These are phyloP conservation scores for Cystobasidium slooffiae DNA, from an alignment of 1,284 basidiomycete species.

Conservation along the genomic window DNA sequence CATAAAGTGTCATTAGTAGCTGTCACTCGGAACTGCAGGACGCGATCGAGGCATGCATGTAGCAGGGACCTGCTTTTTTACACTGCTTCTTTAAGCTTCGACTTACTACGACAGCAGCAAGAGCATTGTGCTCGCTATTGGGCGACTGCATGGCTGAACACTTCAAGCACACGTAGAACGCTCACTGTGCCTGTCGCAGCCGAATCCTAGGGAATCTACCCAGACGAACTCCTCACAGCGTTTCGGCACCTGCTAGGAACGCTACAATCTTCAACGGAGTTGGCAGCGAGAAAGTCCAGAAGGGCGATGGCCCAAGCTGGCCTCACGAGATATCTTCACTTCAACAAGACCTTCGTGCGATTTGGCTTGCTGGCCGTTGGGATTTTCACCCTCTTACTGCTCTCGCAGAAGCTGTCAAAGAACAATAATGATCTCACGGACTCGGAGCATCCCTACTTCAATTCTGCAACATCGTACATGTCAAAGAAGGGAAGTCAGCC, in stretches of 20 bases:
- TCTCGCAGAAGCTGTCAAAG: constrained; percentile 26
- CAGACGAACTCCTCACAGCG: background rate
- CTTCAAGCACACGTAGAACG: no score
- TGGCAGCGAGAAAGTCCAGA: constrained; percentile 9
- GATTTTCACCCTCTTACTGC: constrained; percentile 12
- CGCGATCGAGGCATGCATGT: no score
- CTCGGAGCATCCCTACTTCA: constrained; percentile 28
- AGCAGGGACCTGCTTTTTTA: no score
- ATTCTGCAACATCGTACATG: constrained; percentile 23
- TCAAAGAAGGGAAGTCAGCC: constrained; percentile 24
- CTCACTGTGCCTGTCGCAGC: no score
- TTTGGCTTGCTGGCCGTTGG: constrained; percentile 10
- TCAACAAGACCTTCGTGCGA: constrained; percentile 5
- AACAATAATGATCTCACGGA: constrained; percentile 29
- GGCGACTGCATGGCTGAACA: no score
- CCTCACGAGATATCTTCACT: constrained; percentile 1
- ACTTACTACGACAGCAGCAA: no score
- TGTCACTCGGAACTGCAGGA: no score
- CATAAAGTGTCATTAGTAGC: no score
- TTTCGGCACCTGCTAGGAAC: constrained; percentile 1
- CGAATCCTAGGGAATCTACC: no score
- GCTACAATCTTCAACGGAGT: constrained; percentile 4
- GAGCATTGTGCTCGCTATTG: no score
- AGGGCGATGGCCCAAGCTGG: constrained; percentile 18
- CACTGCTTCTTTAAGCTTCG: no score